Percentiles rank a stretch among this genome's conserved stretches.
These are phyloP conservation scores for Fagopyrum homotropicum DNA, from an alignment of 148 eudicot genomes.

Conservation along the genomic window DNA sequence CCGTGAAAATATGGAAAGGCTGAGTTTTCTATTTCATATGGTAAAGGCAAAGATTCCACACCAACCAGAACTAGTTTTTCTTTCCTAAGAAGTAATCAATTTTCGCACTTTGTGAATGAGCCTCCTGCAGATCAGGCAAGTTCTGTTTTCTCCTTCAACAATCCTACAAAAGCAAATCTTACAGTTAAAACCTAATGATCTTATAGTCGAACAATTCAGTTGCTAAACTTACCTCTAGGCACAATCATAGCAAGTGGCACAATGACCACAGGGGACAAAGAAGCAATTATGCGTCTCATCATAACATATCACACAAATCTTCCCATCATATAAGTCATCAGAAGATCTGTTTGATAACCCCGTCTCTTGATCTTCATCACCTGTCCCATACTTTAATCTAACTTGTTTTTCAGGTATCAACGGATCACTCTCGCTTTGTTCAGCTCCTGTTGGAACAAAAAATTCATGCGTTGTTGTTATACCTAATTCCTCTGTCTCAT, in stretches of 20 bases:
- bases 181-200: background rate
- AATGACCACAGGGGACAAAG: slow-evolving; percentile 53
- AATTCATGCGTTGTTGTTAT: background rate
- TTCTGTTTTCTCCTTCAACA: slow-evolving; percentile 26
- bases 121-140: slow-evolving; percentile 37
- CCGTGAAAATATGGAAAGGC: too few species aligned
- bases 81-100: slow-evolving; percentile 16
- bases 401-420: slow-evolving; percentile 23
- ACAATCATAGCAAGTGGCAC: slow-evolving; percentile 39
- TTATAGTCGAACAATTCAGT: background rate
- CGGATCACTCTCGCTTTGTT: slow-evolving; percentile 20
- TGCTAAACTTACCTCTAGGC: slow-evolving; percentile 30
- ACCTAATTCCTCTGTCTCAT: background rate
- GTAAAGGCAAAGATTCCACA: background rate
- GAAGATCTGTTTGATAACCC: slow-evolving; percentile 22
- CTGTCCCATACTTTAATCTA: slow-evolving; percentile 29
- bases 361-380: slow-evolving; percentile 28
- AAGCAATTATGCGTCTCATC: slow-evolving; percentile 34
- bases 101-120: slow-evolving; percentile 26
- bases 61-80: background rate
- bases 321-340: slow-evolving; percentile 38
- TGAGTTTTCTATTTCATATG: too few species aligned
- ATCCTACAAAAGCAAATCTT: slow-evolving; percentile 23
- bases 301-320: slow-evolving; percentile 46
- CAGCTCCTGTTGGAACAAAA: background rate